Evolutionary conservation across 2,329 filamentous ascomycete species (phyloP), one percentile per base, ranked within the genome.

Genomic region (Mycosphaerella sp.): DNA sequence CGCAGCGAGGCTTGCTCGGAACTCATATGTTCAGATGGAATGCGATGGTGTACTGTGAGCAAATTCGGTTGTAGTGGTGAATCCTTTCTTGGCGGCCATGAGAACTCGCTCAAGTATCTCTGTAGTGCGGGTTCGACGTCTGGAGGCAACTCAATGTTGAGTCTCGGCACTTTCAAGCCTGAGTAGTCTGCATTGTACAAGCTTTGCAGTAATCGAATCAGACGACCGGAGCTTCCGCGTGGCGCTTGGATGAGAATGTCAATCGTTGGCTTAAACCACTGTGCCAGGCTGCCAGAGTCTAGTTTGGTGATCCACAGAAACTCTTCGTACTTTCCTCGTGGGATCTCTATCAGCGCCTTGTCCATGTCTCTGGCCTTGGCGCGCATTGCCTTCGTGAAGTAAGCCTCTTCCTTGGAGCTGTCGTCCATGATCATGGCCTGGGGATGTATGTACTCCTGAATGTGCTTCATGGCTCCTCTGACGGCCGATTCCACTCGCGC

Each of bases 161-260:
- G 74, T 58, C 86, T 83, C 2, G 91, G 91, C 1, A 80, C 73
- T 1, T 79, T 74, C 41, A 86, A 76, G 0, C 85, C 84, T 45
- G 82, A 79, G 67, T 90, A 92, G 67, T 96, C 89, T 4, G 88
- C 89, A 6, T 75, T 74, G 58, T 80, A 76, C 26, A 98, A 77
- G 4, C 90, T 95, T 56, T 80, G 80, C 3, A 98, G 78, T 32
- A 96, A 77, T 52, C 89, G 80, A 48, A 89, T 80, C 31, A 96
- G 69, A 48, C 85, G 86, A 9, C 88, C 90, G 2, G 87, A 85
- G 17, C 86, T 84, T 7, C 78, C 78, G 2, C 82, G 73, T 6
- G 83, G 80, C 1, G 87, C 89, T 55, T 95, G 88, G 7, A 97
- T 81, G 10, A 96, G 70, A 50, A 98, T 87, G 60, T 97, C 89